Base-by-base conservation (phyloP, 1,139 yeast genomes). In the Entelexis sorbosivorans region DNA sequence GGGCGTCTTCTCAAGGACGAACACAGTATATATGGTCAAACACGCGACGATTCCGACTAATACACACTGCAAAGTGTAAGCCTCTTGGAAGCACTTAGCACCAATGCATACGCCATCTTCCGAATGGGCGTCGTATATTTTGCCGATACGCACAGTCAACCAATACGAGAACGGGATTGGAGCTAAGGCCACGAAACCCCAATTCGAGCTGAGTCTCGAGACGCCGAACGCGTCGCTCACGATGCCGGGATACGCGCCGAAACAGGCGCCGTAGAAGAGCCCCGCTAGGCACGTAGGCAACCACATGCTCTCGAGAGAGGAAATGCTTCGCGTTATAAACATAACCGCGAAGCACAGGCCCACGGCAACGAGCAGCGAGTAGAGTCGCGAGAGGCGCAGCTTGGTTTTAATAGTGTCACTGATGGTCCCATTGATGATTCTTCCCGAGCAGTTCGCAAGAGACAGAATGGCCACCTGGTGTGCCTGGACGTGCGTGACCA, bases 171-270 rank as follows among this genome's bases (percentile, higher is more conserved):
- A 62, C 0, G 66, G 65, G 11, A 70, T 64, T 3, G 74, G 73
- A 10, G 73, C 61, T 20, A 68, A 56, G 2, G 73, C 69, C 16
- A 81, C 69, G 29, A 81, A 62, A 0, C 95, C 93, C 95, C 95
- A 87, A 39, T 85, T 75, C 38, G 87, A 82, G 50, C 88, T 81
- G 64, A 84, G 85, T 38, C 79, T 75, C 17, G 70, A 72, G 61
- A 86, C 75, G 26, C 89, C 89, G 68, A 85, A 86, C 14, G 78
- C 70, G 59, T 87, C 95, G 1, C 91, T 80, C 29, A 84, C 72
- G 24, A 85, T 77, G 1, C 91, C 82, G 0, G 95, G 95, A 64
- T 79, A 83, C 7, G 87, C 75, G 0, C 95, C 91, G 64, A 82
- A 86, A 49, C 82, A 72, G 48, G 82, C 73, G 0, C 96, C 96